These are phyloP conservation scores for Tolypocladium ophioglossoides DNA, from an alignment of 2,329 filamentous ascomycete genomes.

Conservation along the genomic window DNA sequence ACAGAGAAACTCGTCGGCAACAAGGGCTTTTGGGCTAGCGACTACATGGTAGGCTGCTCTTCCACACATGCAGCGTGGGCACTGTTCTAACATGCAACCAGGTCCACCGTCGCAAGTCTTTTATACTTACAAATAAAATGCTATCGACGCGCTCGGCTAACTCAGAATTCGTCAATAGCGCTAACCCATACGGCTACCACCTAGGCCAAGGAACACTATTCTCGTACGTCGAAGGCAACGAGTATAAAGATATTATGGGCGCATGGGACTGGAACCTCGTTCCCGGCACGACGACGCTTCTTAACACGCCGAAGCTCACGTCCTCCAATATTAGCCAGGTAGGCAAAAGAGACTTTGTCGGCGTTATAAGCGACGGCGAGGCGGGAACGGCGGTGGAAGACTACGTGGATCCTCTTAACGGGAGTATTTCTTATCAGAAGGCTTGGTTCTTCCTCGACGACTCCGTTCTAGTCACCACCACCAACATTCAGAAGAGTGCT, in stretches of 20 bases:
- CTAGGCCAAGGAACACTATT: constrained; percentile 13
- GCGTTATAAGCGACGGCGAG: constrained; percentile 11
- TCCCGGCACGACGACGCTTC: constrained; percentile 11
- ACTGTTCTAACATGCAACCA: background rate
- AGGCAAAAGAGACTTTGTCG: constrained; percentile 12
- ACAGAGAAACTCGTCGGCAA: constrained; percentile 11
- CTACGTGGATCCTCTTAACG: constrained; percentile 9
- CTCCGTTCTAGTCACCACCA: constrained; percentile 9
- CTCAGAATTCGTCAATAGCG: constrained; percentile 11
- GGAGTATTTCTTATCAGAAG: constrained; percentile 10
- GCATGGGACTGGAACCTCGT: constrained; percentile 14
- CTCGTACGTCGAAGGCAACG: constrained; percentile 11
- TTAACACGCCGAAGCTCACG: constrained; percentile 6
- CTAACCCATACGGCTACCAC: constrained; percentile 12
- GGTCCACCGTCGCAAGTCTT: constrained; percentile 8
- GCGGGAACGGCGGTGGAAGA: constrained; percentile 9
- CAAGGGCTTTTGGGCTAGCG: constrained; percentile 13
- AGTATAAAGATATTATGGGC: constrained; percentile 13
- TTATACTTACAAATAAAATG: constrained; percentile 11
- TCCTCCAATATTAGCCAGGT: constrained; percentile 1
- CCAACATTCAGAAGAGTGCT: constrained; percentile 4
- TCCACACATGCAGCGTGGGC: too few species aligned
- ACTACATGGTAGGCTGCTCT: constrained; percentile 10
- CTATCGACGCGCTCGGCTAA: constrained; percentile 9
- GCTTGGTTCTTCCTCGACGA: constrained; percentile 12